Base-by-base conservation (phyloP, 2,329 filamentous ascomycete species). In the Camillea tinctor region DNA sequence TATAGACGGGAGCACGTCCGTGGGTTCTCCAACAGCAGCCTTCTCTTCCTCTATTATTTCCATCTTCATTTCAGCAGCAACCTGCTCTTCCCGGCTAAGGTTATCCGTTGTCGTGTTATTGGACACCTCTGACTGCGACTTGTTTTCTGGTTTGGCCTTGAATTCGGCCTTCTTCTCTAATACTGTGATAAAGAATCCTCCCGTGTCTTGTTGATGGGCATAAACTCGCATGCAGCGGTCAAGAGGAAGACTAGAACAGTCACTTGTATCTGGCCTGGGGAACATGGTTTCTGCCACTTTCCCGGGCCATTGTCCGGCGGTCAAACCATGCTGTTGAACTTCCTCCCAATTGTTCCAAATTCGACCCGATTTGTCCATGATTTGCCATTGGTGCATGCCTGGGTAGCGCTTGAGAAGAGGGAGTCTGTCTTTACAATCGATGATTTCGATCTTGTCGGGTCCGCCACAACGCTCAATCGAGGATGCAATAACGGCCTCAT, bases 171-270 rank as follows among this genome's bases (percentile, higher is more conserved):
- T 88, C 83, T 99, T 99, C 80, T 97, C 91, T 19, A 99, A 79
- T 0, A 97, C 93, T 0, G 93, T 90, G 73, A 99, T 97, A 79
- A 99, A 99, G 82, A 99, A 99, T 21, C 90, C 94, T 58, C 95
- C 95, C 2, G 95, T 99, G 70, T 99, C 93, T 76, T 99, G 95
- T 72, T 93, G 84, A 75, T 99, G 95, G 36, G 93, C 91, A 74
- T 98, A 99, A 6, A 99, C 88, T 63, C 95, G 86, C 84, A 98
- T 93, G 76, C 94, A 97, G 61, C 90, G 86, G 70, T 97, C 91
- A 19, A 98, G 83, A 17, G 93, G 93, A 22, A 97, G 81, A 76
- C 84, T 71, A 75, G 84, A 80, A 57, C 83, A 85, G 24, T 80
- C 78, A 48, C 78, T 76, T 17, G 76, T 78, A 59, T 81, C 80